Evolutionary conservation across 164 flowering plant species (phyloP), one percentile per base, ranked within the genome.

Genomic region (Protea cynaroides): DNA sequence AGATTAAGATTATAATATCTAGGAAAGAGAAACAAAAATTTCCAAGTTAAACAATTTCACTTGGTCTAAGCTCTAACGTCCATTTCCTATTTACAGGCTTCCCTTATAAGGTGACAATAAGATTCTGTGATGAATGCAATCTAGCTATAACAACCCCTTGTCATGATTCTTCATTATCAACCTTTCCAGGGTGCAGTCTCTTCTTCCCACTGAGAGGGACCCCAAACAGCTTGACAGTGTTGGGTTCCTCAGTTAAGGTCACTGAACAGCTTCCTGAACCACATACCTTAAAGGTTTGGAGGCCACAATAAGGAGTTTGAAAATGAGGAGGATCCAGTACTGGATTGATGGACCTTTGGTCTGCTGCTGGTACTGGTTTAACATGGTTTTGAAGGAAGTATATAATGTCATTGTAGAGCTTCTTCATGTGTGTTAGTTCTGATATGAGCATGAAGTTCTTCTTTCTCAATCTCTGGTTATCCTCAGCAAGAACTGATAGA

Each of bases 311-410:
- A 59, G 22, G 38, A 59, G 65, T 38, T 17, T 71, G 71, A 49
- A 46, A 55, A 43, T 68, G 71, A 62, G 37, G 36, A 50, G 72
- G 38, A 43, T 70, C 63, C 66, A 23, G 64, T 54, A 70, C 50
- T 61, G 75, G 2, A 52, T 43, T 49, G 8, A 53, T 52, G 55
- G 56, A 24, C 69, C 71, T 71, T 55, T 58, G 77, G 17, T 71
- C 71, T 37, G 34, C 25, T 19, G 4, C 52, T 11, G 74, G 53
- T 34, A 69, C 62, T 21, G 84, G 76, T 56, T 67, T 76, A 8
- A 81, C 89, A 74, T 85, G 83, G 69, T 81, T 78, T 38, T 85
- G 85, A 1, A 85, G 70, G 67, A 85, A 85, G 75, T 76, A 85
- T 57, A 85, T 77, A 7, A 85, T 85, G 72, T 83, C 89, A 69